Percentiles rank a stretch among this genome's conserved stretches.
phyloP scores from a whole-genome alignment of 495 filamentous ascomycete genomes.

The Neurospora intermedia region DNA sequence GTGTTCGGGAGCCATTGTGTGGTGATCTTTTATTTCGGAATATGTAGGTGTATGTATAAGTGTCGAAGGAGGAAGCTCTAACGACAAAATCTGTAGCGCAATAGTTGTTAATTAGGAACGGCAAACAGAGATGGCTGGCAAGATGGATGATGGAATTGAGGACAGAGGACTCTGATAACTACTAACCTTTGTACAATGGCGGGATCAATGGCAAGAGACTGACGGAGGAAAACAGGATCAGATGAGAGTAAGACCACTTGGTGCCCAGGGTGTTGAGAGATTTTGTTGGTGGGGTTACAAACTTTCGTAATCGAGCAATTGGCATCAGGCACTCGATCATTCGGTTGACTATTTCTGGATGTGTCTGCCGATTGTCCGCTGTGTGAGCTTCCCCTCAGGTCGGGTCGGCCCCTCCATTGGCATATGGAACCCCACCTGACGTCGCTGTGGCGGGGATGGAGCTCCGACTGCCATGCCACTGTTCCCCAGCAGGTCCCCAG shows the following conservation, averaged over 20 bases:
- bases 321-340: not conserved
- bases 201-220: not conserved
- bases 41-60: not conserved
- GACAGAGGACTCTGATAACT: not conserved
- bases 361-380: not conserved
- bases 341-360: not conserved
- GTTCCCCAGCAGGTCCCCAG: not conserved
- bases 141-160: not conserved
- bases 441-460: not conserved
- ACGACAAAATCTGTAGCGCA: not conserved
- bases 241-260: not conserved
- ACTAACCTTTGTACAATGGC: not conserved
- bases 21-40: conserved; percentile 7
- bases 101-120: not conserved
- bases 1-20: conserved; percentile 71
- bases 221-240: not conserved
- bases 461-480: not conserved
- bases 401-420: not conserved
- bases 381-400: not conserved
- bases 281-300: not conserved
- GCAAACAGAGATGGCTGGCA: not conserved
- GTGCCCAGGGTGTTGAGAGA: not conserved
- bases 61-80: not conserved
- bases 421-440: conserved; percentile 15
- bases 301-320: not conserved